Percentiles rank a stretch among this genome's conserved stretches.
phyloP scores from a whole-genome alignment of 768 basidiomycete genomes.

The Leccinum disarticulatum region DNA sequence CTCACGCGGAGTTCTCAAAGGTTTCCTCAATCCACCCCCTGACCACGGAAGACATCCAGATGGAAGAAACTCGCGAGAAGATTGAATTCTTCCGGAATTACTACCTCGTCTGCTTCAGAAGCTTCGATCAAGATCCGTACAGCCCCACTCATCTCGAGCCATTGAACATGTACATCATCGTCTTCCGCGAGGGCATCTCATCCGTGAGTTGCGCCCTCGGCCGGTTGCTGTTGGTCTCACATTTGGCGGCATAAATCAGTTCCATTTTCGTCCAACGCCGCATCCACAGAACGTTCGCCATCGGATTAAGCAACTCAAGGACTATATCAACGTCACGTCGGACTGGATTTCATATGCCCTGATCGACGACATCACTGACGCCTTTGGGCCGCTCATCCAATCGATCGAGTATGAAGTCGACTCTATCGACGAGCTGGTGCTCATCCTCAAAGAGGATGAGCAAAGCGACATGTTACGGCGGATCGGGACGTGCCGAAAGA shows the following conservation, averaged over 20 bases:
- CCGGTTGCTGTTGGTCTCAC: background rate
- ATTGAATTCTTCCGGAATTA: constrained; percentile 99
- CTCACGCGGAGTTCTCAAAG: constrained; percentile 39
- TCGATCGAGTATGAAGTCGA: constrained; percentile 99
- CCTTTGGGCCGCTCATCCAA: constrained; percentile 97
- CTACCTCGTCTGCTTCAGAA: constrained; percentile 98
- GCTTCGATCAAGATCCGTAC: constrained; percentile 98
- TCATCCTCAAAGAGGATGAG: constrained; percentile 72
- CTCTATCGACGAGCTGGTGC: constrained; percentile 95
- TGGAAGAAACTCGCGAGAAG: constrained; percentile 99
- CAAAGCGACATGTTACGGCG: constrained; percentile 97
- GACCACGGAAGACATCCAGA: constrained; percentile 98
- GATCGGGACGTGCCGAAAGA: constrained; percentile 97
- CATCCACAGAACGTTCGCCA: constrained; percentile 98
- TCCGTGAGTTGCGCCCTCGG: constrained; percentile 59
- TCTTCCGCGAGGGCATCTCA: constrained; percentile 94
- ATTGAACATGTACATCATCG: constrained; percentile 99
- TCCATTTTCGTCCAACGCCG: constrained; percentile 96
- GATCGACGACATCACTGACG: constrained; percentile 99
- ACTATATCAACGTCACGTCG: constrained; percentile 97
- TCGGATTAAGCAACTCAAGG: constrained; percentile 97
- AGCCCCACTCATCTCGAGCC: constrained; percentile 97
- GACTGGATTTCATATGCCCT: constrained; percentile 99
- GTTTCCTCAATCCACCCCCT: constrained; percentile 97
- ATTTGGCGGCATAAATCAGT: constrained; percentile 44